phyloP scores from a whole-genome alignment of 192 early-diverging fungal genomes.

The Coemansia sp. region DNA sequence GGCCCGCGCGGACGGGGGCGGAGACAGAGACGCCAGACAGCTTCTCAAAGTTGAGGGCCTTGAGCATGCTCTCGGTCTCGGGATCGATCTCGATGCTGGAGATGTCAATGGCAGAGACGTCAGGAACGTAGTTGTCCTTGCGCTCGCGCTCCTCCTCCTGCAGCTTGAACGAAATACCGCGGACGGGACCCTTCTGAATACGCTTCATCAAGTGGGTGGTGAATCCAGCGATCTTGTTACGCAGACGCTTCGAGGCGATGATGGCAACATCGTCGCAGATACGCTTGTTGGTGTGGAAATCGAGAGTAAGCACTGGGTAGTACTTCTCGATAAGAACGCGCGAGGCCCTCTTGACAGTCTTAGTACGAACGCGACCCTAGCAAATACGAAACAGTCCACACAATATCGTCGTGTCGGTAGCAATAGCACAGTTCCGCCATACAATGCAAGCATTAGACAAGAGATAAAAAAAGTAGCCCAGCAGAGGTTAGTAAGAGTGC shows the following conservation, averaged over 20 bases:
- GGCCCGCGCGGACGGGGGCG: constrained; percentile 50
- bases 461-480: background rate
- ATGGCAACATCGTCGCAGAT: constrained; percentile 97
- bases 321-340: constrained; percentile 99
- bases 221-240: constrained; percentile 99
- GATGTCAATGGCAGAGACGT: constrained; percentile 93
- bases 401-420: background rate
- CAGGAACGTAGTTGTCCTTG: constrained; percentile 99
- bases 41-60: constrained; percentile 95
- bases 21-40: constrained; percentile 80
- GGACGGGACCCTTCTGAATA: constrained; percentile 97
- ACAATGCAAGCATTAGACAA: constrained; percentile 7
- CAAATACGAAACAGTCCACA: background rate
- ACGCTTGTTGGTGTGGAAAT: constrained; percentile 99
- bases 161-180: constrained; percentile 99
- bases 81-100: constrained; percentile 93
- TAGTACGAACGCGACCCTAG: constrained; percentile 97
- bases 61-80: constrained; percentile 95
- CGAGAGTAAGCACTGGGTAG: constrained; percentile 98
- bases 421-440: background rate
- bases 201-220: constrained; percentile 99
- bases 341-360: constrained; percentile 99
- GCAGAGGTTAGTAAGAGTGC: background rate
- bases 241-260: constrained; percentile 98
- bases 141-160: constrained; percentile 99